Evolutionary conservation across 2,329 filamentous ascomycete genomes (phyloP).

Genomic region (Trichoderma arundinaceum): DNA sequence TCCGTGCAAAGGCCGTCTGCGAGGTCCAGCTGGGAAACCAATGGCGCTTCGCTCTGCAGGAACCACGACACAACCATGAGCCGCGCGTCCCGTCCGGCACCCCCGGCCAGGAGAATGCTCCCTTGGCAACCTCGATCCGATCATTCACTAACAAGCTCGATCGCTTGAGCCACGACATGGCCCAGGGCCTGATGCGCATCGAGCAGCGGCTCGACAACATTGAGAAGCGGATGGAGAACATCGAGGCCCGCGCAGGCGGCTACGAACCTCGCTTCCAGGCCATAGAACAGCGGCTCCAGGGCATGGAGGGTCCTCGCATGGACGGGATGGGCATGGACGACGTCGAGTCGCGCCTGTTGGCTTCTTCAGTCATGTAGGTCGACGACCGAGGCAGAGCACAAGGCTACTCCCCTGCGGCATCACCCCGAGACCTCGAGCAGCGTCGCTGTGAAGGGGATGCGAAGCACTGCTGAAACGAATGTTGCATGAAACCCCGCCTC

Average conservation of each 20-base stretch:
- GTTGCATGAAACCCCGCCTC: not conserved
- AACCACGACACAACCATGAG: slow-evolving; percentile 66
- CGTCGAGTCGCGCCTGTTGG: slow-evolving; percentile 52
- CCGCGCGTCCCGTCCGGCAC: slow-evolving; percentile 60
- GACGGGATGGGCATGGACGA: slow-evolving; percentile 53
- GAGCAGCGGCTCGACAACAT: slow-evolving; percentile 57
- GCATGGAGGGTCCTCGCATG: slow-evolving; percentile 51
- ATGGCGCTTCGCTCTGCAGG: slow-evolving; percentile 68
- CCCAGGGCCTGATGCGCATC: slow-evolving; percentile 58
- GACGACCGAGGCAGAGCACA: slow-evolving; percentile 23
- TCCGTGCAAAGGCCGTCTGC: slow-evolving; percentile 67
- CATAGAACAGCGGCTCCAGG: slow-evolving; percentile 51
- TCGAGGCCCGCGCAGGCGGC: slow-evolving; percentile 53
- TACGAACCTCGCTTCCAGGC: slow-evolving; percentile 55
- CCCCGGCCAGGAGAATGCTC: slow-evolving; percentile 62
- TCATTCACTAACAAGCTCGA: slow-evolving; percentile 66
- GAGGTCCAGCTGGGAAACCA: slow-evolving; percentile 67
- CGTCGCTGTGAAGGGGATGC: too few relatives aligned
- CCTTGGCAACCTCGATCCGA: slow-evolving; percentile 62
- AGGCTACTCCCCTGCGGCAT: too few relatives aligned
- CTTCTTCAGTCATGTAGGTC: slow-evolving; percentile 51
- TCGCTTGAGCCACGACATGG: slow-evolving; percentile 62
- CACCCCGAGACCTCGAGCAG: too few relatives aligned
- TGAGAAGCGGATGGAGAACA: slow-evolving; percentile 60
- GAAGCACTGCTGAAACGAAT: not conserved